These are phyloP conservation scores for Quercus alba DNA, from an alignment of 306 rosid species.

Conservation along the genomic window DNA sequence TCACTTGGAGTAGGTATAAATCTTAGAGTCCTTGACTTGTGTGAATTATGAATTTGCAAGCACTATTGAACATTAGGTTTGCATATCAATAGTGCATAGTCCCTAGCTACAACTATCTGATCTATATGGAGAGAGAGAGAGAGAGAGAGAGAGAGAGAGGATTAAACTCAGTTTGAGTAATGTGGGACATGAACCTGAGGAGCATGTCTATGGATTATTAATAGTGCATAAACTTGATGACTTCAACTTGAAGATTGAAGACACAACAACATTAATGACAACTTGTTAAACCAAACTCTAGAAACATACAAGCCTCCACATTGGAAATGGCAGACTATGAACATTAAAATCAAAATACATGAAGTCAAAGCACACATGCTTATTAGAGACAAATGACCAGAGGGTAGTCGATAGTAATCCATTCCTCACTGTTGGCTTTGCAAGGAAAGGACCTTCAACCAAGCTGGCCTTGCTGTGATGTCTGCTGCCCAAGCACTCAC, in stretches of 20 bases:
- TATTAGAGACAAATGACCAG: background rate
- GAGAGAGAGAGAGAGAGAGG: background rate
- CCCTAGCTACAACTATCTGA: too few species aligned
- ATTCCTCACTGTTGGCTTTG: background rate
- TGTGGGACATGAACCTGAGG: slow-evolving; percentile 28
- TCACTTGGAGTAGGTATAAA: too few species aligned
- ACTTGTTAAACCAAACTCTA: too few species aligned
- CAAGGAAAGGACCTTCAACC: slow-evolving; percentile 58
- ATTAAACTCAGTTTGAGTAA: slow-evolving; percentile 45
- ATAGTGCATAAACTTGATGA: background rate
- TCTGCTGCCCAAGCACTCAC: slow-evolving; percentile 61
- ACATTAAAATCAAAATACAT: background rate
- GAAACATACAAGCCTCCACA: background rate
- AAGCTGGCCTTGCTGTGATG: slow-evolving; percentile 68
- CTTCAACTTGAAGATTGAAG: too few species aligned
- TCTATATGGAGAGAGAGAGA: too few species aligned
- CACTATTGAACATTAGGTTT: too few species aligned
- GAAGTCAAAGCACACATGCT: background rate
- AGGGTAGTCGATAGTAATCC: background rate
- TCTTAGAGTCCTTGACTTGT: too few species aligned
- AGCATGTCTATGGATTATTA: too few species aligned
- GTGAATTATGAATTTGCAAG: too few species aligned
- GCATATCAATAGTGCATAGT: too few species aligned
- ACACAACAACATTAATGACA: too few species aligned
- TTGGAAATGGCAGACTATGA: background rate